A percentile compares a stretch with the other conserved stretches of the same genome.
phyloP scores from a whole-genome alignment of 306 rosid species.

The Chamaecrista fasciculata region DNA sequence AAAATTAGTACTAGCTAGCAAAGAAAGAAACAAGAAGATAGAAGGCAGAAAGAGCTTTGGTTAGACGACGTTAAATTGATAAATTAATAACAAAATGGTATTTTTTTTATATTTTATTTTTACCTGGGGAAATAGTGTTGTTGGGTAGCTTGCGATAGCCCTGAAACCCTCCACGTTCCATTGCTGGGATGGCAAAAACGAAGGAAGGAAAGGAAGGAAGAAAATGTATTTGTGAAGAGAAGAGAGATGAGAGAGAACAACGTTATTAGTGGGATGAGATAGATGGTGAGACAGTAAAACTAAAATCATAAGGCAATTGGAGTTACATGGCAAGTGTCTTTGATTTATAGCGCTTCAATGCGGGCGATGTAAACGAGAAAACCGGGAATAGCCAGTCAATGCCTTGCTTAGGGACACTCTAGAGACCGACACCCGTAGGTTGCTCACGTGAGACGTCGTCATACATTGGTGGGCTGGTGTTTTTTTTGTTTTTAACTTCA shows the following conservation, averaged over 20 bases:
- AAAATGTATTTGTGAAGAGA: background rate
- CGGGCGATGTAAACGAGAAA: constrained; percentile 49
- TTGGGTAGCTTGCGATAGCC: constrained; percentile 67
- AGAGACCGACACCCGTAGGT: constrained; percentile 40
- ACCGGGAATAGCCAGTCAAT: constrained; percentile 34
- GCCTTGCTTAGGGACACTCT: background rate
- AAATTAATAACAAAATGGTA: too few relatives aligned
- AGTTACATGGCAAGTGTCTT: constrained; percentile 49
- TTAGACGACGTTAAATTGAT: too few relatives aligned
- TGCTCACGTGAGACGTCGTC: constrained; percentile 9
- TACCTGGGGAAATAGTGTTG: constrained; percentile 41
- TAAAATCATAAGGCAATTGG: too few relatives aligned
- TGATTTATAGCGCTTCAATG: constrained; percentile 40
- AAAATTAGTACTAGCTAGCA: too few relatives aligned
- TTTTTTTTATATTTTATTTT: too few relatives aligned
- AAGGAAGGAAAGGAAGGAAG: background rate
- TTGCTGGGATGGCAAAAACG: background rate
- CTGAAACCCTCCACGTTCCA: constrained; percentile 69
- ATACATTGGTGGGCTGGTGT: background rate
- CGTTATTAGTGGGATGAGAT: too few relatives aligned
- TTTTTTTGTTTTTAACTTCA: background rate
- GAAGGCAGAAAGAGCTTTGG: too few relatives aligned
- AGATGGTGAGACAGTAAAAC: too few relatives aligned
- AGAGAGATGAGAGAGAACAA: background rate
- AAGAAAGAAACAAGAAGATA: too few relatives aligned